phyloP scores from a whole-genome alignment of 1,284 basidiomycete species.

The Fomitopsis pinicola region DNA sequence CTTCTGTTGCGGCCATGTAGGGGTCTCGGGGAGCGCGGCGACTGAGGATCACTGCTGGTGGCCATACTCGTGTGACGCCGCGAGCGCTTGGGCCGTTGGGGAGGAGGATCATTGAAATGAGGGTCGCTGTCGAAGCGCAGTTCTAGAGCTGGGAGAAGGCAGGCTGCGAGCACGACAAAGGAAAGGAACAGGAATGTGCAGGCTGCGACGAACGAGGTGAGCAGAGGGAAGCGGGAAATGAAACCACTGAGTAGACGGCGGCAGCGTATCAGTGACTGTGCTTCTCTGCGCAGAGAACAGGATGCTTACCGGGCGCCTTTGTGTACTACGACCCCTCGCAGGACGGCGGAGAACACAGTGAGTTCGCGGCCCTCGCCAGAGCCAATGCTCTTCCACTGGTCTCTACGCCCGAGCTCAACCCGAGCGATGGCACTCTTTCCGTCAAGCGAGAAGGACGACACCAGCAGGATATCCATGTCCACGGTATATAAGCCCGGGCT shows the following conservation, averaged over 20 bases:
- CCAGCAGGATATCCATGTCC: constrained; percentile 48
- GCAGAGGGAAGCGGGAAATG: constrained; percentile 65
- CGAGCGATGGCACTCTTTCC: constrained; percentile 46
- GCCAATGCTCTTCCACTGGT: constrained; percentile 65
- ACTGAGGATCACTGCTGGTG: constrained; percentile 27
- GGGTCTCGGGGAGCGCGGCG: constrained; percentile 23
- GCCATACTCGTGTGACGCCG: background rate
- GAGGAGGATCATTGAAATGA: constrained; percentile 1
- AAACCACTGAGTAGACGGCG: constrained; percentile 46
- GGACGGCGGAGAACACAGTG: constrained; percentile 53
- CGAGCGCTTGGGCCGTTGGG: background rate
- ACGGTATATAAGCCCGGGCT: constrained; percentile 36
- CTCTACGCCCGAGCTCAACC: constrained; percentile 63
- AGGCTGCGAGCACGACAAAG: constrained; percentile 46
- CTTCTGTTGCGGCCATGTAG: background rate
- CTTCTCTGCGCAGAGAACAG: background rate
- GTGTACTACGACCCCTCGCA: constrained; percentile 58
- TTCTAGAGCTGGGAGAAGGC: constrained; percentile 31
- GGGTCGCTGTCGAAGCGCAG: constrained; percentile 19
- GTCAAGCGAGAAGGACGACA: constrained; percentile 46
- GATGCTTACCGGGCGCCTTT: constrained; percentile 58
- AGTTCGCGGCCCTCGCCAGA: constrained; percentile 66
- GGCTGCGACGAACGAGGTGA: constrained; percentile 41
- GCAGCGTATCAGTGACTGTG: constrained; percentile 1
- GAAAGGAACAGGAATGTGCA: constrained; percentile 48